Conservation (phyloP, 306 rosid genomes). For the Lupinus albus region DNA sequence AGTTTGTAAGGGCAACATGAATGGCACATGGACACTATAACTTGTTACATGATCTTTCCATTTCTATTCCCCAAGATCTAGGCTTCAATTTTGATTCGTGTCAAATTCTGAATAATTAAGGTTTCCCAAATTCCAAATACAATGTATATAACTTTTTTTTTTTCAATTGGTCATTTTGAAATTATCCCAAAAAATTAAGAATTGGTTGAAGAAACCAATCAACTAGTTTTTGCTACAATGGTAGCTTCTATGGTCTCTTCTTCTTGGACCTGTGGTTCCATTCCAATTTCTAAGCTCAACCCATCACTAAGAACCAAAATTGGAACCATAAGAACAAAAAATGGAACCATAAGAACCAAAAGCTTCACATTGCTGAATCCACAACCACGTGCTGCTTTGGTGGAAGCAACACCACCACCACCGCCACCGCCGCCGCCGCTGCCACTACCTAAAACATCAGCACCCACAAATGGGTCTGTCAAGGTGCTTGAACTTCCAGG, state of each 20-base stretch:
- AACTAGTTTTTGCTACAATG: conserved; percentile 28
- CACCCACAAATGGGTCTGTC: conserved; percentile 40
- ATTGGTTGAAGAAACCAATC: conserved; percentile 16
- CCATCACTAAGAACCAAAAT: conserved; percentile 27
- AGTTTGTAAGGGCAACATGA: too few relatives aligned
- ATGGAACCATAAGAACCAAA: conserved; percentile 13
- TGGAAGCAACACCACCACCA: conserved; percentile 51
- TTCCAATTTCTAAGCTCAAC: conserved; percentile 17
- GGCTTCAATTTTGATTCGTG: not conserved
- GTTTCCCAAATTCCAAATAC: not conserved
- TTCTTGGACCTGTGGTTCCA: conserved; percentile 2
- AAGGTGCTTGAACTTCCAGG: conserved; percentile 40
- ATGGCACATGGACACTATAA: not conserved
- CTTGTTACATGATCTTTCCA: not conserved
- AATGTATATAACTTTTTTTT: too few relatives aligned
- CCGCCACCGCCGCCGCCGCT: conserved; percentile 35
- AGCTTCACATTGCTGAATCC: conserved; percentile 35
- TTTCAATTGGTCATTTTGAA: not conserved
- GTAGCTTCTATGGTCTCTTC: conserved; percentile 24
- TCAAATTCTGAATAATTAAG: conserved; percentile 3
- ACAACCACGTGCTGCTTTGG: conserved; percentile 58
- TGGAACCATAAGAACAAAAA: conserved; percentile 10
- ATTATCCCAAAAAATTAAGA: conserved; percentile 3
- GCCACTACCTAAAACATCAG: conserved; percentile 14
- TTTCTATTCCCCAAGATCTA: not conserved